Conservation (phyloP, 1,284 basidiomycete species). For the Ganoderma sinense region DNA sequence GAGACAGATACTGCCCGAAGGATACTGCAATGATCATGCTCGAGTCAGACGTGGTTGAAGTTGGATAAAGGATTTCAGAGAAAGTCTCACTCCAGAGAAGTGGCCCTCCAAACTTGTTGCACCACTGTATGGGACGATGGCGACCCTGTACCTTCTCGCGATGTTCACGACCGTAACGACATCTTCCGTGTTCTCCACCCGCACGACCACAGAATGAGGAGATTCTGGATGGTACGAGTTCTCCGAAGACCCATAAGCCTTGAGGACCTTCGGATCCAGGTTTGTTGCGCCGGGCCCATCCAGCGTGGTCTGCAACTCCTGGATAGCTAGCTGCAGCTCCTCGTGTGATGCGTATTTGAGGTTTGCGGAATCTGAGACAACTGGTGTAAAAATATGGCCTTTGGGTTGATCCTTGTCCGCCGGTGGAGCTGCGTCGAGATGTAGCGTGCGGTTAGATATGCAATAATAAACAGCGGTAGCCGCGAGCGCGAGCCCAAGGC, state of each 20-base stretch:
- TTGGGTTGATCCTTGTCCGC: background rate
- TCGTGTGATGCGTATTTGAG: slow-evolving; percentile 33
- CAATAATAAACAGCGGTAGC: background rate
- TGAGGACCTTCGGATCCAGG: slow-evolving; percentile 57
- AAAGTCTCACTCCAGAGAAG: slow-evolving; percentile 35
- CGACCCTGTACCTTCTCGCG: slow-evolving; percentile 63
- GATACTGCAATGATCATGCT: slow-evolving; percentile 22
- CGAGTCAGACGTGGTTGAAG: background rate
- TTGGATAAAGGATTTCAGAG: background rate
- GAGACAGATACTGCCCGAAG: slow-evolving; percentile 49
- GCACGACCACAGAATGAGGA: slow-evolving; percentile 70
- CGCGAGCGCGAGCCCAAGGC: background rate
- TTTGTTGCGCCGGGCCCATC: slow-evolving; percentile 53
- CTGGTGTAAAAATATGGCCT: background rate
- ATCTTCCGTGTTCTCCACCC: slow-evolving; percentile 59
- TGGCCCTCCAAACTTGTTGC: slow-evolving; percentile 71
- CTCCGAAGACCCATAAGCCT: slow-evolving; percentile 68
- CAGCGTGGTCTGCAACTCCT: slow-evolving; percentile 57
- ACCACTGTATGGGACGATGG: slow-evolving; percentile 66
- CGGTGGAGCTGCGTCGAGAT: background rate
- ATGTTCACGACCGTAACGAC: slow-evolving; percentile 66
- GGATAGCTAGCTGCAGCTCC: slow-evolving; percentile 61
- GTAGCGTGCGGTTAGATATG: background rate
- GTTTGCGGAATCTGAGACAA: background rate
- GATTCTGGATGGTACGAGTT: slow-evolving; percentile 72